Evolutionary conservation across 176 grass and related monocot genomes (phyloP).

Genomic region (Juncus inflexus): DNA sequence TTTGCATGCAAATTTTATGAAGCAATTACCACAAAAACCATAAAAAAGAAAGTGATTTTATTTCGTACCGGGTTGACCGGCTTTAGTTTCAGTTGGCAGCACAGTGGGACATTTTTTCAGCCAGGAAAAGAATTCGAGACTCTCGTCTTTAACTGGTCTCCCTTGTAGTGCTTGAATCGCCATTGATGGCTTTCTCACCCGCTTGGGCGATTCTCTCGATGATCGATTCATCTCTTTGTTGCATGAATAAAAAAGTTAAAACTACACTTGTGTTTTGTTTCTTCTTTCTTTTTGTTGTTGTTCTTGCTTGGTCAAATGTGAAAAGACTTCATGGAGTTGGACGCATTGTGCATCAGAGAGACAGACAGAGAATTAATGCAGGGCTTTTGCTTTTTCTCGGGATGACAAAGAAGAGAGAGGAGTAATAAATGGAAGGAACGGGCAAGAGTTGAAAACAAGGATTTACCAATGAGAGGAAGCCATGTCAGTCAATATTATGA

Average conservation of each 20-base stretch:
- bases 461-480: too few species aligned
- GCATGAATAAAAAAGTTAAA: background rate
- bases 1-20: too few species aligned
- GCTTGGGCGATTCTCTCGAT: conserved; percentile 14
- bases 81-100: conserved; percentile 1
- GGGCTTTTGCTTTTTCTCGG: too few species aligned
- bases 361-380: conserved; percentile 4
- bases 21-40: background rate
- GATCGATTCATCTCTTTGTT: conserved; percentile 12
- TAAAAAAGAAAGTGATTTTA: background rate
- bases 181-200: conserved; percentile 14
- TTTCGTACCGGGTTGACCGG: conserved; percentile 10
- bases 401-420: too few species aligned
- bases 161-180: conserved; percentile 24
- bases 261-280: background rate
- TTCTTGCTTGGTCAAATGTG: background rate
- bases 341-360: background rate
- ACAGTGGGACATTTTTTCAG: conserved; percentile 10
- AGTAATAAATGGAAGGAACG: too few species aligned
- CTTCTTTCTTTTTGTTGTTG: background rate
- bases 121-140: conserved; percentile 27
- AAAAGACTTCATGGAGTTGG: conserved; percentile 1
- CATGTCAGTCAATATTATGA: too few species aligned
- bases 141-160: conserved; percentile 19
- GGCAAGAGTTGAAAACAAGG: too few species aligned